Evolutionary conservation across 73 alveolate species (phyloP).

Genomic region (Paramecium bursaria): DNA sequence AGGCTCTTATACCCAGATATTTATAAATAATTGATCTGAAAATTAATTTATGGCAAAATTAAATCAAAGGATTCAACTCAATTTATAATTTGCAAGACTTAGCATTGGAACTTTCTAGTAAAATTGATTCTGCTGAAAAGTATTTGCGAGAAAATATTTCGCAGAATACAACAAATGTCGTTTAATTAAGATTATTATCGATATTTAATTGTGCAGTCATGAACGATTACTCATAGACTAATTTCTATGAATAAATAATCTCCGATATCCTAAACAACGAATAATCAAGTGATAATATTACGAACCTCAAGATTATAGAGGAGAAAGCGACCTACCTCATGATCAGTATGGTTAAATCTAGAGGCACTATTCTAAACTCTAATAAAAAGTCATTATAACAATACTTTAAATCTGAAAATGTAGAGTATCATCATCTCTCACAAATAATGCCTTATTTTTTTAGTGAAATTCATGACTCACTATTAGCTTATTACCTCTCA

Average conservation of each 20-base stretch:
- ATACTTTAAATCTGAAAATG: not conserved
- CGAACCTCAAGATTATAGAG: slow-evolving; percentile 7
- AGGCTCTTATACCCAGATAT: no score
- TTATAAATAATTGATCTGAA: no score
- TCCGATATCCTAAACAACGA: slow-evolving; percentile 8
- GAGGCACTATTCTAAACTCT: slow-evolving; percentile 18
- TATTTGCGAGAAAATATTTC: not conserved
- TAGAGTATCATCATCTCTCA: slow-evolving; percentile 5
- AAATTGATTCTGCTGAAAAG: not conserved
- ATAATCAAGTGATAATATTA: not conserved
- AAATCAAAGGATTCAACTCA: slow-evolving; percentile 24
- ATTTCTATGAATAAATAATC: slow-evolving; percentile 24
- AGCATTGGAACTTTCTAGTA: not conserved
- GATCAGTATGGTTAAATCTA: slow-evolving; percentile 31
- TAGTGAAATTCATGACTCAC: slow-evolving; percentile 24
- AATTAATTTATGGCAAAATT: slow-evolving; percentile 7
- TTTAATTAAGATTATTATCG: not conserved
- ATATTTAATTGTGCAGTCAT: slow-evolving; percentile 18
- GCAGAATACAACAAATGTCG: not conserved
- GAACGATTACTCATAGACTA: slow-evolving; percentile 32
- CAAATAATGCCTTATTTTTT: slow-evolving; percentile 7
- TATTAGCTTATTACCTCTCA: slow-evolving; percentile 1
- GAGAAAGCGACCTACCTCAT: slow-evolving; percentile 5
- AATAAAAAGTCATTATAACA: not conserved
- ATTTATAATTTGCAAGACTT: slow-evolving; percentile 16